These are phyloP conservation scores for Meripilus lineatus DNA, from an alignment of 1,284 basidiomycete genomes.

Conservation along the genomic window DNA sequence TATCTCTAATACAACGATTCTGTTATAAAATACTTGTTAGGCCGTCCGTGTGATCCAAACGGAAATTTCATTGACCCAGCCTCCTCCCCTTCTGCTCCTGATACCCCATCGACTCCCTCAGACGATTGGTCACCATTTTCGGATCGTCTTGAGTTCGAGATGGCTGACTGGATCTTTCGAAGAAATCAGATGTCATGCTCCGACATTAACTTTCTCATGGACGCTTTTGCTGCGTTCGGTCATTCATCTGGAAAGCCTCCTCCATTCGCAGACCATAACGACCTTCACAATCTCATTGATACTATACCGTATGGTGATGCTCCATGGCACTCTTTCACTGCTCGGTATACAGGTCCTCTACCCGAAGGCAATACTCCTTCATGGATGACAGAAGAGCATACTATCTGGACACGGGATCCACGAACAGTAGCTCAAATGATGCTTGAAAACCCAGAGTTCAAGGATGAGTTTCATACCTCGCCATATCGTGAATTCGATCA, in stretches of 20 bases:
- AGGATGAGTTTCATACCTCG: constrained; percentile 16
- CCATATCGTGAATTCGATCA: constrained; percentile 14
- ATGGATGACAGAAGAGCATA: constrained; percentile 33
- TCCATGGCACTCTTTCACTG: constrained; percentile 9
- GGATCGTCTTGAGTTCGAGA: constrained; percentile 3
- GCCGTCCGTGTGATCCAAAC: too few relatives aligned
- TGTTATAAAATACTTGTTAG: too few relatives aligned
- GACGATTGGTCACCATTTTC: constrained; percentile 10
- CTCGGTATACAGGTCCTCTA: constrained; percentile 8
- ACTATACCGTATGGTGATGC: constrained; percentile 7
- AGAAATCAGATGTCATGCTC: constrained; percentile 9
- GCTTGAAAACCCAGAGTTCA: constrained; percentile 14
- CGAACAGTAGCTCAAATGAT: constrained; percentile 6
- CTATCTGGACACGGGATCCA: constrained; percentile 31
- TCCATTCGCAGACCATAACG: constrained; percentile 8
- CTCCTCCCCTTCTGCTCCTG: background rate
- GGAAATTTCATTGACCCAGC: background rate
- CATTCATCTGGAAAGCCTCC: background rate
- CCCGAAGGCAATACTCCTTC: constrained; percentile 12
- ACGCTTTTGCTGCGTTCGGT: constrained; percentile 22
- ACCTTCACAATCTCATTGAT: constrained; percentile 11
- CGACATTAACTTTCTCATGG: too few relatives aligned
- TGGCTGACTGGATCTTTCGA: too few relatives aligned
- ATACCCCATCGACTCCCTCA: background rate
- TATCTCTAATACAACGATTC: too few relatives aligned